Base-by-base conservation (phyloP, 2,329 filamentous ascomycete species). In the Trichoderma koningiopsis region DNA sequence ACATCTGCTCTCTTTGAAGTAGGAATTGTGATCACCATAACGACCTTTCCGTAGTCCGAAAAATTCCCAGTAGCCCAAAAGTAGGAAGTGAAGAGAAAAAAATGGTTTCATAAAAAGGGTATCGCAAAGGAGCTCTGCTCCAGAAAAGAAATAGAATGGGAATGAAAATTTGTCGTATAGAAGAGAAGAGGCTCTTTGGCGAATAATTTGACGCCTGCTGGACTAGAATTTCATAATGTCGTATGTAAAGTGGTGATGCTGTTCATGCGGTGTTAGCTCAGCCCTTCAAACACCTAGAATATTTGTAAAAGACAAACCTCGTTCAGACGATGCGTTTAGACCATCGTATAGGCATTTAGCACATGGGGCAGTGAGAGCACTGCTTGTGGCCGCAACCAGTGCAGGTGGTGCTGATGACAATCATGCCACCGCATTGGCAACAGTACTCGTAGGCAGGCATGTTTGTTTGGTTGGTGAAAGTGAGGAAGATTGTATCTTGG, bases 361-460 rank as follows among this genome's bases (percentile, higher is more conserved):
- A 79, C 69, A 74, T 72, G 61, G 80, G 75, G 77, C 85, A 87
- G 70, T 82, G 77, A 70, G 72, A 75, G 82, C 85, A 87, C 75
- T 86, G 82, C 72, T 80, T 77, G 79, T 87, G 85, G 63, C 80
- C 79, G 76, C 85, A 87, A 74, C 80, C 79, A 71, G 78, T 80
- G 81, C 85, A 87, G 64, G 80, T 83, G 76, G 79, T 84, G 83
- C 84, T 86, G 79, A 87, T 87, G 80, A 86, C 85, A 73, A 87
- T 85, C 79, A 86, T 84, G 78, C 81, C 79, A 73, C 83, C 83
- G 79, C 85, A 87, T 75, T 85, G 78, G 82, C 85, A 86, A 83
- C 85, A 87, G 79, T 85, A 84, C 73, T 83, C 82, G 73, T 82
- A 83, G 74, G 80, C 78, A 76, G 82, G 79, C 82, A 83, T 83